A percentile compares a stretch with the other conserved stretches of the same genome.
Evolutionary conservation across 1,139 yeast genomes (phyloP).

Genomic region (Entelexis paramagnoliae): DNA sequence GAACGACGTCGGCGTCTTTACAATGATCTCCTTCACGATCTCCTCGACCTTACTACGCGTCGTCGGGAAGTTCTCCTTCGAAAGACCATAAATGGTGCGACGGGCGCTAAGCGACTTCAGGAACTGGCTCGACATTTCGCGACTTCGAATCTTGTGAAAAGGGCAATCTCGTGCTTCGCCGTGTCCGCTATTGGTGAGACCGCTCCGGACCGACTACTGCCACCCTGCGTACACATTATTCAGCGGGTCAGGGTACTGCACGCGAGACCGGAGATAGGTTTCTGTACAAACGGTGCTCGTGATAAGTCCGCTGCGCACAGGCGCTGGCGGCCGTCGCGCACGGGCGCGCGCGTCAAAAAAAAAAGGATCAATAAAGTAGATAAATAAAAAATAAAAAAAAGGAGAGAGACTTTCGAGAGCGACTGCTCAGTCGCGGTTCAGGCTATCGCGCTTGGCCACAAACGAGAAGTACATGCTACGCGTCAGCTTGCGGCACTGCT

Average conservation of each 20-base stretch:
- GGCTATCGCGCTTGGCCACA: slow-evolving; percentile 48
- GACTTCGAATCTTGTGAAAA: neutral
- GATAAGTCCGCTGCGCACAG: neutral
- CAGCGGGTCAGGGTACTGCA: neutral
- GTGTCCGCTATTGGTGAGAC: too few species aligned
- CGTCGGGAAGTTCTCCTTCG: slow-evolving; percentile 21
- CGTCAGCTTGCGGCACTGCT: slow-evolving; percentile 52
- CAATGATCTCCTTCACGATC: slow-evolving; percentile 20
- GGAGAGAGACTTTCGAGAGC: too few species aligned
- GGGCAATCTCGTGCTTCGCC: too few species aligned
- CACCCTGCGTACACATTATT: neutral
- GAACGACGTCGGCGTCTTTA: slow-evolving; percentile 23
- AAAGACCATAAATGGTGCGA: slow-evolving; percentile 23
- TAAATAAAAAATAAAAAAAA: too few species aligned
- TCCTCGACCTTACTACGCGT: slow-evolving; percentile 16
- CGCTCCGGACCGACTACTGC: neutral
- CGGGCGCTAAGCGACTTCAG: slow-evolving; percentile 18
- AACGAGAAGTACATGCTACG: slow-evolving; percentile 49
- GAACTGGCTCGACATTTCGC: slow-evolving; percentile 23
- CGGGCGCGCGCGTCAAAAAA: neutral
- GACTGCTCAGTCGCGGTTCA: slow-evolving; percentile 7
- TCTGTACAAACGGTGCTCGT: neutral
- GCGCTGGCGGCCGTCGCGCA: too few species aligned
- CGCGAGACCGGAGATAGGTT: neutral
- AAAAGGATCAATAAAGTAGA: too few species aligned